These are phyloP conservation scores for Colletotrichum tropicale DNA, from an alignment of 2,329 filamentous ascomycete species.

Conservation along the genomic window DNA sequence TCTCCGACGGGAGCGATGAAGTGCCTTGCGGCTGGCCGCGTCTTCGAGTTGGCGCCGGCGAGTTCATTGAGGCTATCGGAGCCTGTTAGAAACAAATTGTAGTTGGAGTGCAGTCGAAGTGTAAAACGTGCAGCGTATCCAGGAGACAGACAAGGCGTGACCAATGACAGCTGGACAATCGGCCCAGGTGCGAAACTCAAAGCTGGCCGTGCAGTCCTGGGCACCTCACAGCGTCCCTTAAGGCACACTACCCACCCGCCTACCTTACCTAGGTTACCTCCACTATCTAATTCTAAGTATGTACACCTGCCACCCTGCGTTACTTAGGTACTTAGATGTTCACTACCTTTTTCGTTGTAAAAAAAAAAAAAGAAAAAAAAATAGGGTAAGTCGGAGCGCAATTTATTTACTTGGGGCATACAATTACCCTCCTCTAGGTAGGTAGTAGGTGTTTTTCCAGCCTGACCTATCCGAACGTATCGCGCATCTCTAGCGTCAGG, in stretches of 20 bases:
- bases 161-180: not conserved
- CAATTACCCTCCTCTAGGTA: not conserved
- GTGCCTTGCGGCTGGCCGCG: slow-evolving; percentile 23
- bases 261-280: not conserved
- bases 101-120: not conserved
- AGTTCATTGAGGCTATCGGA: slow-evolving; percentile 38
- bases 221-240: not conserved
- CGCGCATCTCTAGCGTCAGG: not conserved
- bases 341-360: no score
- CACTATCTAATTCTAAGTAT: not conserved
- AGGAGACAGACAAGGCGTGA: not conserved
- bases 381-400: not conserved
- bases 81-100: not conserved
- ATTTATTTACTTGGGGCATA: not conserved
- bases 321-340: no score
- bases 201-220: not conserved
- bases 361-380: no score
- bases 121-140: not conserved
- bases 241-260: not conserved
- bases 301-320: not conserved
- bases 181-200: not conserved
- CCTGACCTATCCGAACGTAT: not conserved
- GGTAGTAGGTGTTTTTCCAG: not conserved
- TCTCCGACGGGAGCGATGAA: slow-evolving; percentile 8
- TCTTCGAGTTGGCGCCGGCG: slow-evolving; percentile 51